Evolutionary conservation across 805 yeast genomes (phyloP).

Genomic region (Myxozyma vanderwaltii): DNA sequence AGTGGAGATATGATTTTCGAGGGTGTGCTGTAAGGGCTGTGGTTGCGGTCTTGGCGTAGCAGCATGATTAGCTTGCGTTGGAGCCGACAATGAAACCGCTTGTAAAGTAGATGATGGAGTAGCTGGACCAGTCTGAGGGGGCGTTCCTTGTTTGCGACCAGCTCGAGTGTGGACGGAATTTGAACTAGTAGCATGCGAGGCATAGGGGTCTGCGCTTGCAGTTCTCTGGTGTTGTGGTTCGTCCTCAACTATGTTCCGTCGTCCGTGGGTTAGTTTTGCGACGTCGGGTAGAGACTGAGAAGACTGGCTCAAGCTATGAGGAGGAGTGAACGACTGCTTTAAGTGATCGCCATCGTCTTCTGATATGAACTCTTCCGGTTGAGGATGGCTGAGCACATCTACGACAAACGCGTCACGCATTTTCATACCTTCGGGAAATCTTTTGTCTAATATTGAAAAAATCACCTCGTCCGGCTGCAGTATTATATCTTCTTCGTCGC

Average conservation of each 20-base stretch:
- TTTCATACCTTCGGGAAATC: constrained; percentile 68
- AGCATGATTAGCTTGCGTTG: not conserved
- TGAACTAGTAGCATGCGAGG: not conserved
- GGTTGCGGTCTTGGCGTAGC: constrained; percentile 18
- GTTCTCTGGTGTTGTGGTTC: constrained; percentile 3
- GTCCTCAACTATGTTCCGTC: not conserved
- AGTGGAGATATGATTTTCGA: not conserved
- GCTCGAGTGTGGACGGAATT: not conserved
- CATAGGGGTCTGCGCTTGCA: not conserved
- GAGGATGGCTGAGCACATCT: constrained; percentile 46
- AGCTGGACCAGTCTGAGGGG: not conserved
- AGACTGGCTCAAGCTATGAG: constrained; percentile 3
- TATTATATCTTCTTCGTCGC: constrained; percentile 29
- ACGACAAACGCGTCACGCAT: constrained; percentile 66
- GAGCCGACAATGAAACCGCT: not conserved
- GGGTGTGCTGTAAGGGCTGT: constrained; percentile 18
- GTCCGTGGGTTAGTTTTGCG: not conserved
- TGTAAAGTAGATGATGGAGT: not conserved
- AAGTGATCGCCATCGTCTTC: constrained; percentile 13
- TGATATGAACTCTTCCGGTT: not conserved
- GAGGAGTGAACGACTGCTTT: constrained; percentile 1
- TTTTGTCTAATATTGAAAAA: constrained; percentile 58
- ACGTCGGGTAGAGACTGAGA: constrained; percentile 21
- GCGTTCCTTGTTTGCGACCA: not conserved
- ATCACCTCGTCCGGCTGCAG: constrained; percentile 62